Conservation (phyloP, 2,329 filamentous ascomycete species). For the Stemphylium beticola region DNA sequence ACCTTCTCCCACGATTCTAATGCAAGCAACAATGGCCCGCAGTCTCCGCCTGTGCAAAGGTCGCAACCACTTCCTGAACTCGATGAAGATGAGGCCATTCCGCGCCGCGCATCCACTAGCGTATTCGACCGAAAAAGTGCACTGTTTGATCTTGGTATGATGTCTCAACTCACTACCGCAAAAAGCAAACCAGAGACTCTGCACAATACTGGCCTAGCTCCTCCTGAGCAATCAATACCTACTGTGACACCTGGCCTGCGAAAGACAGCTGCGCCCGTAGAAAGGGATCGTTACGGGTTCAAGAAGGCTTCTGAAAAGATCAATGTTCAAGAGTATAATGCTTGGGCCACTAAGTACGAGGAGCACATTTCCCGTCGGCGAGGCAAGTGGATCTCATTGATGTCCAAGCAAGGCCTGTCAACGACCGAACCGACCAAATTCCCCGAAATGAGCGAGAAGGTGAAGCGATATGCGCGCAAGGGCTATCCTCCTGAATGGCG, state of each 20-base stretch:
- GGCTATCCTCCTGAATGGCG: constrained; percentile 93
- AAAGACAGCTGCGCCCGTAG: constrained; percentile 36
- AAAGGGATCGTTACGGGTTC: constrained; percentile 87
- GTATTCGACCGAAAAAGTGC: constrained; percentile 44
- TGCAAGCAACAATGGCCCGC: constrained; percentile 13
- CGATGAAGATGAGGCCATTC: constrained; percentile 43
- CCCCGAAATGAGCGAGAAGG: constrained; percentile 78
- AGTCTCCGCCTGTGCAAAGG: constrained; percentile 31
- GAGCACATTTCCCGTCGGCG: constrained; percentile 75
- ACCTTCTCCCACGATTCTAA: constrained; percentile 22
- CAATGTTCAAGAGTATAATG: constrained; percentile 76
- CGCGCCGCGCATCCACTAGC: constrained; percentile 45
- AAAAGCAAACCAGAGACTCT: constrained; percentile 16
- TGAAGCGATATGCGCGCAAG: constrained; percentile 90
- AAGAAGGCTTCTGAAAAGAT: constrained; percentile 85
- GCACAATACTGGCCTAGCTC: not conserved
- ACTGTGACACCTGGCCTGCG: constrained; percentile 18
- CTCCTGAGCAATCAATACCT: constrained; percentile 5
- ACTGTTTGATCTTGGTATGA: constrained; percentile 34
- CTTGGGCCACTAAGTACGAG: constrained; percentile 78
- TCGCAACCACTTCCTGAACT: constrained; percentile 42
- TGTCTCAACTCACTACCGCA: constrained; percentile 14
- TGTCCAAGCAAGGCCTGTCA: constrained; percentile 77
- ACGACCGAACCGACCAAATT: constrained; percentile 77
- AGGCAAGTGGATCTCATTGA: constrained; percentile 80